These are phyloP conservation scores for Skeletonema marinoi DNA, from an alignment of 108 stramenopile species.

Conservation along the genomic window DNA sequence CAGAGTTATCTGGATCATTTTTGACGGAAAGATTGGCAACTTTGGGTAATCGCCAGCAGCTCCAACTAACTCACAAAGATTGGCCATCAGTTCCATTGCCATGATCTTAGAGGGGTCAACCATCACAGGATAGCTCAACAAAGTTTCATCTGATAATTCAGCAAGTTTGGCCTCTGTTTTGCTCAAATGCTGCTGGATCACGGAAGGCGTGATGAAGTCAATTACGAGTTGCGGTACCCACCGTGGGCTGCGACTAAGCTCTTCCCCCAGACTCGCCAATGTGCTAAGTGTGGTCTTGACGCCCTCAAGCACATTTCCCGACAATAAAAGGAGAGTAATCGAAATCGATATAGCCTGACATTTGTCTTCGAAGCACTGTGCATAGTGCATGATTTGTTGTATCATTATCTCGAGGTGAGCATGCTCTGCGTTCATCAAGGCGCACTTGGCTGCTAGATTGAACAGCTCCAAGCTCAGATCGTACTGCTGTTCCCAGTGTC, in stretches of 20 bases:
- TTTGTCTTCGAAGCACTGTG: slow-evolving; percentile 20
- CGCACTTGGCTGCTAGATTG: slow-evolving; percentile 13
- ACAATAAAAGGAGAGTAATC: not conserved
- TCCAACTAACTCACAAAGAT: not conserved
- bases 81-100: slow-evolving; percentile 14
- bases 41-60: not conserved
- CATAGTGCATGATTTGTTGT: not conserved
- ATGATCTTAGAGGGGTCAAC: too few relatives aligned
- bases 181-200: not conserved
- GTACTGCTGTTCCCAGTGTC: slow-evolving; percentile 35
- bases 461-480: slow-evolving; percentile 25
- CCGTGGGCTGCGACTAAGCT: too few relatives aligned
- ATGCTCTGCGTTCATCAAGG: slow-evolving; percentile 6
- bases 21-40: not conserved
- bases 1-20: too few relatives aligned
- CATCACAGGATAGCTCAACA: too few relatives aligned
- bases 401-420: not conserved
- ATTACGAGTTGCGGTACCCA: too few relatives aligned
- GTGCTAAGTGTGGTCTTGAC: not conserved
- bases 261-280: too few relatives aligned
- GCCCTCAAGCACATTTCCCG: not conserved
- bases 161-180: not conserved
- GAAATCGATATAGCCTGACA: not conserved
- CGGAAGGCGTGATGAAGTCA: not conserved
- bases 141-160: slow-evolving; percentile 5